Evolutionary conservation across 1,284 basidiomycete genomes (phyloP).

Genomic region (Anthracocystis setariae): DNA sequence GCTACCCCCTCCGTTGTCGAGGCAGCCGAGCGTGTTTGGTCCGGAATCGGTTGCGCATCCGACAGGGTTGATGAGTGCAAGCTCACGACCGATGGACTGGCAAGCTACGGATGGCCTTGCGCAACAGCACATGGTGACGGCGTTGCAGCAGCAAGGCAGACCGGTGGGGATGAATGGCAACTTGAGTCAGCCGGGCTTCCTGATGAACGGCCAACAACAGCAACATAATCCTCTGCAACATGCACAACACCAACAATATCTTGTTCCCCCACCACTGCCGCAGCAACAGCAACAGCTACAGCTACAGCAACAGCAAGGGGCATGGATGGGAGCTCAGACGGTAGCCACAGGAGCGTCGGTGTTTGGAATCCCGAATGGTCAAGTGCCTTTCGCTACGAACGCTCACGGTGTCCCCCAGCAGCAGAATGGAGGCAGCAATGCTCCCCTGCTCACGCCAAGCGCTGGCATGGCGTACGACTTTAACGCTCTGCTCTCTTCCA

Average conservation of each 20-base stretch:
- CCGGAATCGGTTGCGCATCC: background rate
- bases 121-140: background rate
- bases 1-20: background rate
- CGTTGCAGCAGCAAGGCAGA: slow-evolving; percentile 5
- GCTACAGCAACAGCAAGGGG: background rate
- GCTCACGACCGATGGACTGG: background rate
- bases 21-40: background rate
- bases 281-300: background rate
- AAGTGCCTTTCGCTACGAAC: background rate
- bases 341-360: slow-evolving; percentile 10
- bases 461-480: slow-evolving; percentile 23
- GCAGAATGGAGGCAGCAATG: background rate
- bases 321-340: background rate
- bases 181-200: background rate
- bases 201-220: background rate
- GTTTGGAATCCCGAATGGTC: background rate
- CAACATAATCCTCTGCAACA: background rate
- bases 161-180: slow-evolving; percentile 9
- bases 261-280: background rate
- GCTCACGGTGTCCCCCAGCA: background rate
- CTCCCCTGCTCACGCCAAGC: slow-evolving; percentile 5
- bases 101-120: background rate
- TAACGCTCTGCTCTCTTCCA: slow-evolving; percentile 22
- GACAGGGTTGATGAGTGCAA: background rate
- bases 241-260: background rate